A percentile compares a stretch with the other conserved stretches of the same genome.
phyloP scores from a whole-genome alignment of 495 filamentous ascomycete genomes.

The Hypoxylon fuscum region DNA sequence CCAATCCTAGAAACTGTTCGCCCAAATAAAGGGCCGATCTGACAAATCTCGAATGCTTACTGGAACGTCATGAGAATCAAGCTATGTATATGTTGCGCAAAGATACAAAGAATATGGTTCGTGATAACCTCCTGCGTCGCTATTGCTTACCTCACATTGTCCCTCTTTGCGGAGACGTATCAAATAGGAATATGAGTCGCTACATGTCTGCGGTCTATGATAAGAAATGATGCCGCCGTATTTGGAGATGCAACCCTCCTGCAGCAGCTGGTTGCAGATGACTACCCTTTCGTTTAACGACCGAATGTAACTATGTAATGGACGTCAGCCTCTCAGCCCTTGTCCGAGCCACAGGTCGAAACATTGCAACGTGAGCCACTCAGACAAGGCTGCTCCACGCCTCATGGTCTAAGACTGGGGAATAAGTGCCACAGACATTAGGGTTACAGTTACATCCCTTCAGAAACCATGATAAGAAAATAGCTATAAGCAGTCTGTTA shows the following conservation, averaged over 20 bases:
- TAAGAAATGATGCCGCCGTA: constrained; percentile 24
- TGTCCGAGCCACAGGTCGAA: constrained; percentile 22
- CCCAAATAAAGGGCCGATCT: not conserved
- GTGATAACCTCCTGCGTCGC: constrained; percentile 8
- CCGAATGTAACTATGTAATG: constrained; percentile 22
- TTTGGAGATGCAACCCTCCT: constrained; percentile 36
- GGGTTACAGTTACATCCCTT: constrained; percentile 27
- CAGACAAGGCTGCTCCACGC: constrained; percentile 26
- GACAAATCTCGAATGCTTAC: not conserved
- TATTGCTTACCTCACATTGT: constrained; percentile 25
- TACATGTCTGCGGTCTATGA: constrained; percentile 21
- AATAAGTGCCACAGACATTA: constrained; percentile 23
- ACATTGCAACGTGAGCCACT: constrained; percentile 22
- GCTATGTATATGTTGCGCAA: not conserved
- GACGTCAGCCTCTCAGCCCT: constrained; percentile 36
- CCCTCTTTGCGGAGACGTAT: not conserved
- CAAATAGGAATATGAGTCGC: constrained; percentile 5
- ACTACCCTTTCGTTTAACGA: constrained; percentile 33
- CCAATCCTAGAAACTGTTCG: not conserved
- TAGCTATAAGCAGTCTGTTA: constrained; percentile 17
- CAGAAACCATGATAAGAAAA: constrained; percentile 16
- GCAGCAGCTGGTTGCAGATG: constrained; percentile 31
- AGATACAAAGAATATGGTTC: not conserved
- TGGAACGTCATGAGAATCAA: not conserved
- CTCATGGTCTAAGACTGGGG: constrained; percentile 12